Conservation (phyloP, 208 protist genomes). For the Phytomonas francai region DNA sequence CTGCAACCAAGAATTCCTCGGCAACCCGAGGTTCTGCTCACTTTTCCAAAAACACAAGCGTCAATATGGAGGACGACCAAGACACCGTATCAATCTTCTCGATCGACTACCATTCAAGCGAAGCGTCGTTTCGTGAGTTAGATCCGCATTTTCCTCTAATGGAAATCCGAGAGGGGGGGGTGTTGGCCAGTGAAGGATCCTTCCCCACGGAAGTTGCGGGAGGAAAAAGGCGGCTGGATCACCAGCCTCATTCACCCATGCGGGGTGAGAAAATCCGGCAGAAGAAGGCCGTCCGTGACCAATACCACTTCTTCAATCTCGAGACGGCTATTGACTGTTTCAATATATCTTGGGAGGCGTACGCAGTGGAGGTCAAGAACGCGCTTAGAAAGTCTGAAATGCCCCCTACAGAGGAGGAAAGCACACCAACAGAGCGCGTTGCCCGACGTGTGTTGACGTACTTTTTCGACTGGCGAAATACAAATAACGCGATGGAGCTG, state of each 20-base stretch:
- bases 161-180: background rate
- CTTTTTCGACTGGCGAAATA: background rate
- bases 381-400: background rate
- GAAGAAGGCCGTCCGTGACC: background rate
- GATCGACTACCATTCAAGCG: background rate
- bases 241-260: background rate
- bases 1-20: background rate
- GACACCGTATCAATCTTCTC: background rate
- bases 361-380: constrained; percentile 20
- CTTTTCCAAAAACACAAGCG: background rate
- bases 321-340: constrained; percentile 87
- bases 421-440: background rate
- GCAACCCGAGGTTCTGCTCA: background rate
- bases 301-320: constrained; percentile 62
- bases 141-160: background rate
- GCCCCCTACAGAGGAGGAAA: background rate
- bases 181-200: background rate
- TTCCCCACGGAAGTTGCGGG: background rate
- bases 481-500: background rate
- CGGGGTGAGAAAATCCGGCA: background rate
- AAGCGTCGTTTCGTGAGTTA: background rate
- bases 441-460: background rate
- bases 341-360: constrained; percentile 81
- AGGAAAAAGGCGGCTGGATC: background rate
- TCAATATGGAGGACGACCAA: background rate